These are phyloP conservation scores for Kwoniella dendrophila DNA, from an alignment of 768 basidiomycete genomes.

Conservation along the genomic window DNA sequence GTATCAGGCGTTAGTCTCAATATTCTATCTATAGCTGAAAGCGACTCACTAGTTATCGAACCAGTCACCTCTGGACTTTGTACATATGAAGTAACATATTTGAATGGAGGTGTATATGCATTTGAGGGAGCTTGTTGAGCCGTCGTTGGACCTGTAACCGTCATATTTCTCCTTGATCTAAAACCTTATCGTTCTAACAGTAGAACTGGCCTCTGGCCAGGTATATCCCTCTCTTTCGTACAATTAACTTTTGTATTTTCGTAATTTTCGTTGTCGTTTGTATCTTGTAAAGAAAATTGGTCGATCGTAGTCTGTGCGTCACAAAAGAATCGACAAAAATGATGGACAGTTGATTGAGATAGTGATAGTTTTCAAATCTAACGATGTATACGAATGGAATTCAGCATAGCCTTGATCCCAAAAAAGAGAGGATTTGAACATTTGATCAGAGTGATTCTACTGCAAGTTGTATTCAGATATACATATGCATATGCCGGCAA, in stretches of 20 bases:
- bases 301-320: no score
- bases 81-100: slow-evolving; percentile 40
- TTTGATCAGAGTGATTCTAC: no score
- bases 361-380: no score
- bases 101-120: slow-evolving; percentile 49
- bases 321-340: no score
- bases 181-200: neutral
- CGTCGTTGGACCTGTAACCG: slow-evolving; percentile 42
- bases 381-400: no score
- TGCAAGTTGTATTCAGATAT: no score
- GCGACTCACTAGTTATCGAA: slow-evolving; percentile 39
- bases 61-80: slow-evolving; percentile 39
- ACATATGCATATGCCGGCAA: slow-evolving; percentile 1
- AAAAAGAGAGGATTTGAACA: no score
- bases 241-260: neutral
- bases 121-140: slow-evolving; percentile 38
- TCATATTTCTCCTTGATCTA: slow-evolving; percentile 41
- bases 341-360: no score
- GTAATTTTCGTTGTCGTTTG: no score
- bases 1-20: neutral
- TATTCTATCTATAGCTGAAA: neutral
- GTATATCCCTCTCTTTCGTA: neutral
- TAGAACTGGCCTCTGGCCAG: no score
- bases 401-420: no score
- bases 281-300: neutral